A percentile compares a stretch with the other conserved stretches of the same genome.
These are phyloP conservation scores for Tephrocybe sp. DNA, from an alignment of 768 basidiomycete genomes.

Conservation along the genomic window DNA sequence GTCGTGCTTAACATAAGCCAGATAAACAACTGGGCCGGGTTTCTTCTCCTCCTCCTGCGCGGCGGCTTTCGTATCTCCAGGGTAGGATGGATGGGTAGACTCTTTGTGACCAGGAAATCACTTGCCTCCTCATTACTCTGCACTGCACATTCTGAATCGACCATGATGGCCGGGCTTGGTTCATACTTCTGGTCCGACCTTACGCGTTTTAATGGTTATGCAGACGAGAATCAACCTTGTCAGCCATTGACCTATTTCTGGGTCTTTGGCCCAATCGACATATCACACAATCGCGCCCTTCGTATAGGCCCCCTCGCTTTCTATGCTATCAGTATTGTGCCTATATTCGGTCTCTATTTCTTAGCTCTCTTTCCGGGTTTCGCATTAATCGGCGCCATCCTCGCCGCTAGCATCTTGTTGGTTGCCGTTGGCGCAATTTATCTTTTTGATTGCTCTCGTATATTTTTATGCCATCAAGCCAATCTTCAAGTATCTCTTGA, in stretches of 20 bases:
- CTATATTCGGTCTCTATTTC: slow-evolving; percentile 4
- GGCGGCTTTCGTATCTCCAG: slow-evolving; percentile 3
- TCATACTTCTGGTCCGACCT: slow-evolving; percentile 8
- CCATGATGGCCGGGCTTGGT: slow-evolving; percentile 4
- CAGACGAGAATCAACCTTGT: neutral
- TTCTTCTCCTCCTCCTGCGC: slow-evolving; percentile 1
- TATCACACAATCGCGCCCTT: neutral
- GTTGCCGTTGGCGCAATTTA: neutral
- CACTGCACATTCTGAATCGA: neutral
- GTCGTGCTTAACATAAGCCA: slow-evolving; percentile 10
- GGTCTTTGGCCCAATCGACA: slow-evolving; percentile 2
- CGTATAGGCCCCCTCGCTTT: slow-evolving; percentile 3
- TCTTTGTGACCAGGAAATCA: neutral
- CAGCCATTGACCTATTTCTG: slow-evolving; percentile 6
- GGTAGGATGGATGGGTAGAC: neutral
- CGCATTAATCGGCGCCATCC: neutral
- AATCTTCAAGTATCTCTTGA: too few relatives aligned
- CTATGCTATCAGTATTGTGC: slow-evolving; percentile 1
- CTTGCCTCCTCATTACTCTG: neutral
- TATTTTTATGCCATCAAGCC: neutral
- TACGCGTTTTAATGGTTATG: neutral
- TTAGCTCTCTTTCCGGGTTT: neutral
- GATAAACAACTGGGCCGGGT: slow-evolving; percentile 8
- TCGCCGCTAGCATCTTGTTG: neutral
- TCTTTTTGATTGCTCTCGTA: neutral